Evolutionary conservation across 176 grass and related monocot genomes (phyloP), one percentile per base, ranked within the genome.

Genomic region (Alloteropsis semialata): DNA sequence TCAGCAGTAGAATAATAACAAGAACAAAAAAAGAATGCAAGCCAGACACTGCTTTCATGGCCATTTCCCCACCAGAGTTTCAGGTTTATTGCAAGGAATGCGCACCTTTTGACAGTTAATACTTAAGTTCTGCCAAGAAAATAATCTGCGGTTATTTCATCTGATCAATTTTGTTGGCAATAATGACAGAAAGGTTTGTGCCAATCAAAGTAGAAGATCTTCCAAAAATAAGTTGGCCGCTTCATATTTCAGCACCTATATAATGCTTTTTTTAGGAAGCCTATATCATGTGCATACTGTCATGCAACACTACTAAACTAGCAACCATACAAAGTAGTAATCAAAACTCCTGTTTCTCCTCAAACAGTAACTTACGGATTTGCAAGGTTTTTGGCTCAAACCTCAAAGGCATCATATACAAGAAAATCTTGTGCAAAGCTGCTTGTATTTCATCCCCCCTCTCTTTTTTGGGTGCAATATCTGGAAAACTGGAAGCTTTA

Each of bases 351-450:
- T 54, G 11, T 37, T 57, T 57, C 5, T 54, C 51, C 55, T 57
- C 55, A 57, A 63, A 83, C 22, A n/a, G n/a, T 11, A 8, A 24
- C 22, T 37, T 62, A 38, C 33, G 57, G 19, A 55, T 88, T 46
- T 88, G 28, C 66, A 74, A 54, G 62, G 75, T 55, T 79, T 79
- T 58, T n/a, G 69, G 36, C 9, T 80, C 30, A 78, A 17, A 86
- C 27, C 9, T 80, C 30, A 78, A 17, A 86, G 63, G 50, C 61
- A 37, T 49, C n/a, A n/a, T n/a, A n/a, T n/a, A n/a, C n/a, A n/a
- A n/a, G n/a, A n/a, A n/a, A n/a, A n/a, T n/a, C n/a, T n/a, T n/a
- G n/a, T n/a, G n/a, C n/a, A n/a, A n/a, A n/a, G n/a, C n/a, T n/a
- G n/a, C n/a, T n/a, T n/a, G n/a, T n/a, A n/a, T n/a, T n/a, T n/a